A percentile compares a stretch with the other conserved stretches of the same genome.
Conservation (phyloP, 2,329 filamentous ascomycete species). For the Claviceps purpurea region DNA sequence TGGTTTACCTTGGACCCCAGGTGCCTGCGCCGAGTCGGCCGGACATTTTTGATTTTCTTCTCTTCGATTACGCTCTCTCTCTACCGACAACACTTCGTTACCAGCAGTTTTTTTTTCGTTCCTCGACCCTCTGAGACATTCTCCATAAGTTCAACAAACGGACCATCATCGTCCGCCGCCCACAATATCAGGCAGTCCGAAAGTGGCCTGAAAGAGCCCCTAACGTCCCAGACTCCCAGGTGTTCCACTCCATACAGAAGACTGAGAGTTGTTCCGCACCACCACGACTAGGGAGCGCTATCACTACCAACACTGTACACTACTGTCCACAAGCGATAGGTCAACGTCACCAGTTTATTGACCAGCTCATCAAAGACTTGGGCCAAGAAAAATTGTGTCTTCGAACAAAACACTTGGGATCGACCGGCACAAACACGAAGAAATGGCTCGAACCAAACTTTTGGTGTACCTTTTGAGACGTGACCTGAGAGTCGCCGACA, state of each 20-base stretch:
- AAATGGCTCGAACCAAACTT: constrained; percentile 31
- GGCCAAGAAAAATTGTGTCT: background rate
- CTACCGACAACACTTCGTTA: no score
- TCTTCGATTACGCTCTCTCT: background rate
- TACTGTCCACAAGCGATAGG: background rate
- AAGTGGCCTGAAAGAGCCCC: background rate
- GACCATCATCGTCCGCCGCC: background rate
- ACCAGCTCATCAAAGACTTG: background rate
- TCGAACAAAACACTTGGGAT: background rate
- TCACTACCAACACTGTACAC: no score
- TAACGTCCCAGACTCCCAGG: no score
- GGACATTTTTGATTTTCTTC: background rate
- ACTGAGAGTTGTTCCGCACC: background rate
- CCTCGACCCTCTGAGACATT: no score
- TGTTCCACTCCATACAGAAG: no score
- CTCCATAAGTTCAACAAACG: no score
- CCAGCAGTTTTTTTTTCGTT: no score
- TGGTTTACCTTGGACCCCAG: background rate
- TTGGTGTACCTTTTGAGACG: constrained; percentile 60
- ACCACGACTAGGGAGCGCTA: background rate
- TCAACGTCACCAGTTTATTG: background rate
- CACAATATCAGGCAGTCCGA: background rate
- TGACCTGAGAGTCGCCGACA: constrained; percentile 62
- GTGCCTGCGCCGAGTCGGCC: background rate
- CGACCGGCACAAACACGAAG: background rate